Percentiles rank a stretch among this genome's conserved stretches.
These are phyloP conservation scores for Elongisporangium anandrum DNA, from an alignment of 352 stramenopile species.

Conservation along the genomic window DNA sequence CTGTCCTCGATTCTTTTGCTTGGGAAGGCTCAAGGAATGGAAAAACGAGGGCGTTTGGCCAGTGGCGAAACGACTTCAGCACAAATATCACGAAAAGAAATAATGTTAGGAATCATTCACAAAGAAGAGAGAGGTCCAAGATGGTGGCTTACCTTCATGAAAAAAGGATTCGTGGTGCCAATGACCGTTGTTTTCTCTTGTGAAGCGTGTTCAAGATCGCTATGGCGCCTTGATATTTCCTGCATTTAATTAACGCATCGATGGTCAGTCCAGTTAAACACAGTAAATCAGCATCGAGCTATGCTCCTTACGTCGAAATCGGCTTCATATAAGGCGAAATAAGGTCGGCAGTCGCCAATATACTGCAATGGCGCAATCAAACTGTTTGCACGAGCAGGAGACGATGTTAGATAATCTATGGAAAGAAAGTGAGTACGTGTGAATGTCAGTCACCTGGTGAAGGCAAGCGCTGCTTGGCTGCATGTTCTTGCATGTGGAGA, in stretches of 20 bases:
- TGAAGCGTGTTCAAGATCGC: constrained; percentile 7
- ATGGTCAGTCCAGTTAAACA: not conserved
- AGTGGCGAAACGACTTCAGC: constrained; percentile 55
- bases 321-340: constrained; percentile 82
- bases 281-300: too few relatives aligned
- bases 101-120: not conserved
- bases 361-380: constrained; percentile 81
- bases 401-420: not conserved
- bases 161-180: constrained; percentile 86
- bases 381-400: constrained; percentile 18
- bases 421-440: not conserved
- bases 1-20: constrained; percentile 13
- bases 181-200: constrained; percentile 53
- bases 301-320: too few relatives aligned
- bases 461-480: constrained; percentile 74
- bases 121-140: not conserved
- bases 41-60: constrained; percentile 79
- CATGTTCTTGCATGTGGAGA: constrained; percentile 76
- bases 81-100: not conserved
- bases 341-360: constrained; percentile 78
- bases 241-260: constrained; percentile 7
- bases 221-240: constrained; percentile 54
- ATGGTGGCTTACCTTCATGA: constrained; percentile 58
- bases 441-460: constrained; percentile 49
- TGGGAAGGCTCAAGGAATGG: constrained; percentile 49